Conservation (phyloP, 768 basidiomycete species). For the Termitomyces sp. region DNA sequence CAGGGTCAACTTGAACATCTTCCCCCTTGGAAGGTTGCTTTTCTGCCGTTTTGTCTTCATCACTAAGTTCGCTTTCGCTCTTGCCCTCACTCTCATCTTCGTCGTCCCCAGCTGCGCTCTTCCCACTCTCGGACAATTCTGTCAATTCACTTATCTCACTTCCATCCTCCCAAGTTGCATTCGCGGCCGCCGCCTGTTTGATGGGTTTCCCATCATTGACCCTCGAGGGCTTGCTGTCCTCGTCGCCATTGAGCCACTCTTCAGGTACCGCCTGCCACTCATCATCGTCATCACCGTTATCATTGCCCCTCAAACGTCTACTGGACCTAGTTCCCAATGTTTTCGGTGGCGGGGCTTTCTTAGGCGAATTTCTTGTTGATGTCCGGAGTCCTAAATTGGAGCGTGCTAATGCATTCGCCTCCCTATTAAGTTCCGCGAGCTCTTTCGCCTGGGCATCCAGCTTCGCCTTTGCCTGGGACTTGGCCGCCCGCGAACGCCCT, state of each 20-base stretch:
- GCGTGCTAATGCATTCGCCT: conserved; percentile 30
- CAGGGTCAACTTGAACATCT: conserved; percentile 1
- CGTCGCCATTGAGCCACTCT: conserved; percentile 54
- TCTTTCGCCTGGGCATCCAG: conserved; percentile 68
- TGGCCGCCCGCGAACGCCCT: conserved; percentile 60
- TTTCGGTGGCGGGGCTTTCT: conserved; percentile 25
- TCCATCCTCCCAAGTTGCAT: conserved; percentile 63
- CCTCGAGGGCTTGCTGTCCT: conserved; percentile 5
- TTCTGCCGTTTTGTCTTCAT: conserved; percentile 7
- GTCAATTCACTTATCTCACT: conserved; percentile 73
- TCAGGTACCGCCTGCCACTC: conserved; percentile 81
- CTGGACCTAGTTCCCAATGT: conserved; percentile 58
- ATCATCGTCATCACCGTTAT: conserved; percentile 54
- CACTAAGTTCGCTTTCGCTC: conserved; percentile 2
- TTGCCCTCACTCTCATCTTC: conserved; percentile 11
- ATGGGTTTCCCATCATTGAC: conserved; percentile 8
- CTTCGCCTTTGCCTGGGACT: conserved; percentile 66
- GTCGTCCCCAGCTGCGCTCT: conserved; percentile 12
- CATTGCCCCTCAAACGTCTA: conserved; percentile 59
- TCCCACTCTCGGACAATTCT: conserved; percentile 52
- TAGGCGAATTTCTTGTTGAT: conserved; percentile 7
- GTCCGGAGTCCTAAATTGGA: conserved; percentile 9
- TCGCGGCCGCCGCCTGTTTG: conserved; percentile 16
- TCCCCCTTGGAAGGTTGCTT: conserved; percentile 12
- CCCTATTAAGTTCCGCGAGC: conserved; percentile 57